These are phyloP conservation scores for Sporothrix mexicana DNA, from an alignment of 2,329 filamentous ascomycete genomes.

Conservation along the genomic window DNA sequence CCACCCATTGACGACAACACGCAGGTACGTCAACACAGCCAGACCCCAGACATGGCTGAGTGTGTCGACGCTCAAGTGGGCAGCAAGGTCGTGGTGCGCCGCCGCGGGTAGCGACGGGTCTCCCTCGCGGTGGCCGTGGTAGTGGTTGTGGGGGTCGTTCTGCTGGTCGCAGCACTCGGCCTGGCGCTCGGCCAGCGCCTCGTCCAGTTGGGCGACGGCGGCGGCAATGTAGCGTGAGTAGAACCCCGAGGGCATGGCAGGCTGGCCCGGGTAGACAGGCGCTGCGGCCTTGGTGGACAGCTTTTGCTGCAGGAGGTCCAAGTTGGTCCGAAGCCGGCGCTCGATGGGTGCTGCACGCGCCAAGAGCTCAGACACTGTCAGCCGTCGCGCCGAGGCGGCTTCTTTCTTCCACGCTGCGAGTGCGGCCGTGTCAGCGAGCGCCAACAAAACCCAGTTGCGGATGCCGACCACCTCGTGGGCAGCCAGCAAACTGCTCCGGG, in stretches of 20 bases:
- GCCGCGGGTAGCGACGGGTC: neutral
- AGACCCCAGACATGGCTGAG: constrained; percentile 53
- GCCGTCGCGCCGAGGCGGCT: constrained; percentile 44
- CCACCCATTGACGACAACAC: constrained; percentile 58
- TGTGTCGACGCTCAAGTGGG: constrained; percentile 19
- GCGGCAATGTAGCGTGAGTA: constrained; percentile 29
- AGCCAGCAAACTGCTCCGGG: constrained; percentile 39
- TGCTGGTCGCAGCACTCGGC: neutral
- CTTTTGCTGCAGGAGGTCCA: constrained; percentile 42
- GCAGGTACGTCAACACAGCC: constrained; percentile 55
- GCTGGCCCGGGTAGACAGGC: neutral
- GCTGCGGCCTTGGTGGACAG: neutral
- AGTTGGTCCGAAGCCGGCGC: constrained; percentile 39
- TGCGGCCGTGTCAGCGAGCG: constrained; percentile 59
- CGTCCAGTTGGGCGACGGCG: neutral
- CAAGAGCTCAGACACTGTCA: constrained; percentile 53
- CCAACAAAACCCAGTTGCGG: constrained; percentile 61
- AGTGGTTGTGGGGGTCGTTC: neutral
- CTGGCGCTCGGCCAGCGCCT: neutral
- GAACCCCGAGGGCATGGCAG: constrained; percentile 23
- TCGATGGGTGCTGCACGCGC: constrained; percentile 52
- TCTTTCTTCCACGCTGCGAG: constrained; percentile 63
- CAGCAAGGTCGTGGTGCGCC: constrained; percentile 2
- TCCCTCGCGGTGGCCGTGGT: neutral
- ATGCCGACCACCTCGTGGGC: constrained; percentile 61